Conservation (phyloP, 2,329 filamentous ascomycete species). For the Claviceps sp. region DNA sequence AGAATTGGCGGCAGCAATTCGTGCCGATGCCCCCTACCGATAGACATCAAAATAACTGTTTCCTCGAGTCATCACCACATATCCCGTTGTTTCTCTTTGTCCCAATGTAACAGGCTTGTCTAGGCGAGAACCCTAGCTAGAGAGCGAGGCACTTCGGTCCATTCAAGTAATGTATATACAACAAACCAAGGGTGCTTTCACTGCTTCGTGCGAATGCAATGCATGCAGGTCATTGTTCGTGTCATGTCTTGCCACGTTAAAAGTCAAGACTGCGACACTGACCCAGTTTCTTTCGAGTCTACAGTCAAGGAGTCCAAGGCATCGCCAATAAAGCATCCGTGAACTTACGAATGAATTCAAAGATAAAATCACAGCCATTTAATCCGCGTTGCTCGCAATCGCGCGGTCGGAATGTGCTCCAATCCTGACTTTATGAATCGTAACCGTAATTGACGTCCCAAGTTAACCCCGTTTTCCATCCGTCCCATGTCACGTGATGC, state of each 20-base stretch:
- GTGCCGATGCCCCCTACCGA: slow-evolving; percentile 86
- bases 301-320: too few relatives aligned
- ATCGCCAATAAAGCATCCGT: too few relatives aligned
- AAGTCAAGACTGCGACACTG: neutral
- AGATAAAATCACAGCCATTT: too few relatives aligned
- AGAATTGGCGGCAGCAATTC: slow-evolving; percentile 80
- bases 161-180: neutral
- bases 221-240: neutral
- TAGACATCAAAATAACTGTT: slow-evolving; percentile 24
- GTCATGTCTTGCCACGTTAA: neutral
- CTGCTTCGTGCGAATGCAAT: neutral
- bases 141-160: neutral
- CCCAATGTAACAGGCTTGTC: neutral
- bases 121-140: neutral
- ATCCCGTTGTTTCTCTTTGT: neutral
- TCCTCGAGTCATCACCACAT: neutral
- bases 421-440: slow-evolving; percentile 3
- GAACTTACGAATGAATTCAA: too few relatives aligned
- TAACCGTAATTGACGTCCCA: neutral
- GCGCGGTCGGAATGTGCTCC: neutral
- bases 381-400: too few relatives aligned
- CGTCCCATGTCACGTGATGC: slow-evolving; percentile 7
- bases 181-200: neutral
- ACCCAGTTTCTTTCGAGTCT: too few relatives aligned
- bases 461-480: neutral